Evolutionary conservation across 2,329 filamentous ascomycete species (phyloP), one percentile per base, ranked within the genome.

Genomic region (Arthroderma sp.): DNA sequence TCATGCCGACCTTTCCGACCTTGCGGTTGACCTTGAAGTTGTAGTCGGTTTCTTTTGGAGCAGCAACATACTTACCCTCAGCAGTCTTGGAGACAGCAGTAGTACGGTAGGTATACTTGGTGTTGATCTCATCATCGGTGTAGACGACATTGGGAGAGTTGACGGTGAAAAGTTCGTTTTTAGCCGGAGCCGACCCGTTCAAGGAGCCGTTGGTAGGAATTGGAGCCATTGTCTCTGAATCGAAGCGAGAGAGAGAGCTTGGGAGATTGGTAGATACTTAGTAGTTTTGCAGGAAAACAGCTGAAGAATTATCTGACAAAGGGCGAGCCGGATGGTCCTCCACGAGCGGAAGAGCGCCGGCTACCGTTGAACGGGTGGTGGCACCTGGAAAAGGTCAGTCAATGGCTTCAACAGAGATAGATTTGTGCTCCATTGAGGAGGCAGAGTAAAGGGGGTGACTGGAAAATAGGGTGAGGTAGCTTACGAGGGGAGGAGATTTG

Each of bases 21-120:
- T 84, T 85, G 65, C 89, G 86, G 64, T 94, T 83, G 60, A 91
- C 85, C 76, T 94, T 94, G 83, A 98, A 96, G 73, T 95, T 83
- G 66, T 96, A 98, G 55, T 82, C 70, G 51, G 84, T 91, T 70
- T 94, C 83, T 68, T 84, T 84, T 58, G 91, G 91, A 50, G 78
- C 81, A 49, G 87, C 91, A 48, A 88, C 76, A 64, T 82, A 82
- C 66, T 83, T 83, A 64, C 87, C 88, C 56, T 81, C 72, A 55
- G 73, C 73, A 58, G 77, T 74, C 60, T 78, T 75, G 54, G 77
- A 75, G 59, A 98, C 82, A 56, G 78, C 78, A 47, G 91, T 96
- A 59, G 91, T 96, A 65, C 88, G 86, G 71, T 98, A 98, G 55
- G 83, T 86, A 72, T 96, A 98, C 71, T 84, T 88, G 70, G 85